Conservation (phyloP, 257 asterid genomes). For the Petrea volubilis region DNA sequence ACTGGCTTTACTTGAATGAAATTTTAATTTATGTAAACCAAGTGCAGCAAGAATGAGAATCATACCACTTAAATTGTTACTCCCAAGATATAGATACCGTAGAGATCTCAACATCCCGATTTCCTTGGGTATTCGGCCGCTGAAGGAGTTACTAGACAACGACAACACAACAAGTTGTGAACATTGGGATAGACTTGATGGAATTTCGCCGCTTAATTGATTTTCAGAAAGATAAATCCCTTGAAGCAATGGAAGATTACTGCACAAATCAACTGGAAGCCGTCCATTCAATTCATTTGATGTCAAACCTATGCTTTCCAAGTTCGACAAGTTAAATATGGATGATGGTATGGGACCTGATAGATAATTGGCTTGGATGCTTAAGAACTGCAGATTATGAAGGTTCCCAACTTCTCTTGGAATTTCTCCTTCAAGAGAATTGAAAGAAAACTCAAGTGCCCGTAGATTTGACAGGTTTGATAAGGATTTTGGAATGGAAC, state of each 20-base stretch:
- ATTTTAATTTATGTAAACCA: too few relatives aligned
- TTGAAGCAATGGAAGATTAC: too few relatives aligned
- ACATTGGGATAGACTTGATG: too few relatives aligned
- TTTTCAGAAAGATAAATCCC: too few relatives aligned
- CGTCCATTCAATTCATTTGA: too few relatives aligned
- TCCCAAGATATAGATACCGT: slow-evolving; percentile 16
- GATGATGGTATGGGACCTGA: too few relatives aligned
- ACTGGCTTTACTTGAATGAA: too few relatives aligned
- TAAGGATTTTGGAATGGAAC: slow-evolving; percentile 12
- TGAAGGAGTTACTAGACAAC: slow-evolving; percentile 23
- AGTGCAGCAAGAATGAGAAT: neutral
- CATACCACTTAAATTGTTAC: slow-evolving; percentile 35
- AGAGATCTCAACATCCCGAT: slow-evolving; percentile 35
- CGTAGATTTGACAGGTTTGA: slow-evolving; percentile 23
- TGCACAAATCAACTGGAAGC: too few relatives aligned
- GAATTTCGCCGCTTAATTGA: too few relatives aligned
- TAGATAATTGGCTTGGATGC: slow-evolving; percentile 9
- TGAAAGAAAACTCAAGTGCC: slow-evolving; percentile 12
- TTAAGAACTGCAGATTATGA: slow-evolving; percentile 2
- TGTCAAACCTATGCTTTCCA: slow-evolving; percentile 22
- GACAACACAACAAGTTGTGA: slow-evolving; percentile 21
- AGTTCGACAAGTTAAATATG: slow-evolving; percentile 25
- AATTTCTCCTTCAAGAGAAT: slow-evolving; percentile 21
- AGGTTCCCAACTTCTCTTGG: slow-evolving; percentile 22
- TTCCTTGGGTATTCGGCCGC: slow-evolving; percentile 38